Evolutionary conservation across 768 basidiomycete genomes (phyloP), one percentile per base, ranked within the genome.

Genomic region (Suillus paluster): DNA sequence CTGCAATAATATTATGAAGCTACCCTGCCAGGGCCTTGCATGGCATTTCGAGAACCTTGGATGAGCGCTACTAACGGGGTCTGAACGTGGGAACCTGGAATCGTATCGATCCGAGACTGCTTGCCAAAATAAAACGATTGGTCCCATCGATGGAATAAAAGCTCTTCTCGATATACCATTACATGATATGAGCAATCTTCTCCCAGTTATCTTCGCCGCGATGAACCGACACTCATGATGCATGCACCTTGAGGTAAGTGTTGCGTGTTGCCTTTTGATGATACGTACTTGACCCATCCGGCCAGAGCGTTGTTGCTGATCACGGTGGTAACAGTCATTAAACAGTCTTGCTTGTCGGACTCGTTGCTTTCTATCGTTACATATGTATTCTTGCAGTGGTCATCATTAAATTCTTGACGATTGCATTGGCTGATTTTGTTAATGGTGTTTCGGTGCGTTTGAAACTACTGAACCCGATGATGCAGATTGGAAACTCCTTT

Each of bases 191-290:
- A 52, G 2, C 39, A 1, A 36, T 54, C 64, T 61, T 64, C 33
- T 23, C 58, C 25, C 34, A 59, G 25, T 36, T 21, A 38, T 38
- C 34, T 34, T 21, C 30, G 52, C 38, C 34, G 54, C 54, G 25
- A 25, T 23, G 30, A 30, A 30, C 4, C 6, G 30, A 30, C 30
- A 30, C 30, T 30, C 30, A 6, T 30, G 30, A 30, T 46, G 30
- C n/a, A n/a, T n/a, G n/a, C 34, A 41, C 19, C 30, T 39, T 54
- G 41, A 66, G 68, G 70, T 66, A 64, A 54, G 64, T 6, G 42
- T 48, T 41, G 15, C 38, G 61, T 48, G 55, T 39, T 55, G 17
- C 14, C 23, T 39, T 5, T 14, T 25, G 14, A 55, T 39, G 3
- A 64, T 53, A 61, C 33, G 42, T 44, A 60, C 42, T 53, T 45